phyloP scores from a whole-genome alignment of 2,329 filamentous ascomycete genomes.

The Trichoderma guizhouense region DNA sequence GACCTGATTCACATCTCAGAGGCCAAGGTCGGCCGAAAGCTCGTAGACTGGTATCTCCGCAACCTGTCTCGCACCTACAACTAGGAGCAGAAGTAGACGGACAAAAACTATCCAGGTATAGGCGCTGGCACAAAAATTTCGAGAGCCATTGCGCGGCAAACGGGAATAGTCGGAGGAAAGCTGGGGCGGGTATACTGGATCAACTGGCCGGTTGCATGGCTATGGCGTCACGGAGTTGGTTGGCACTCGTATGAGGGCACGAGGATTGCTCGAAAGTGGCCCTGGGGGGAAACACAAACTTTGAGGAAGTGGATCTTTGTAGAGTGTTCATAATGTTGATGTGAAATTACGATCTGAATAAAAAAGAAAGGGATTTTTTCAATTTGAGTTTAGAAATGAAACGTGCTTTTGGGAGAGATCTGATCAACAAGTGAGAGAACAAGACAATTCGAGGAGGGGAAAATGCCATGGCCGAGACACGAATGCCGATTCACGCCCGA shows the following conservation, averaged over 20 bases:
- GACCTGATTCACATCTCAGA: slow-evolving; percentile 98
- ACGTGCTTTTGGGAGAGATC: neutral
- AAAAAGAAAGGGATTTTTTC: slow-evolving; percentile 4
- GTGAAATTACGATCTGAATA: slow-evolving; percentile 16
- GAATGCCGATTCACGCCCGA: neutral
- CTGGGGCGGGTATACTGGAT: slow-evolving; percentile 31
- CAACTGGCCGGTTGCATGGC: slow-evolving; percentile 36
- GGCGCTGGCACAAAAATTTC: slow-evolving; percentile 1
- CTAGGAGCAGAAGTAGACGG: slow-evolving; percentile 25
- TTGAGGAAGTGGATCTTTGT: slow-evolving; percentile 15
- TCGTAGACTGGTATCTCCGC: slow-evolving; percentile 98
- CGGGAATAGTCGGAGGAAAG: slow-evolving; percentile 21
- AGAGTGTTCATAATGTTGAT: slow-evolving; percentile 17
- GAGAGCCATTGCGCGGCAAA: slow-evolving; percentile 7
- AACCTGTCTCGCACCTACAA: slow-evolving; percentile 94
- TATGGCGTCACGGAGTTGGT: slow-evolving; percentile 43
- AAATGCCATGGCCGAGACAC: neutral
- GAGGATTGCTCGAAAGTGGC: slow-evolving; percentile 11
- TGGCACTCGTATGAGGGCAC: slow-evolving; percentile 23
- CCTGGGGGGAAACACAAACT: slow-evolving; percentile 11
- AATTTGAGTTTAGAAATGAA: neutral
- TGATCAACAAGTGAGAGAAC: neutral
- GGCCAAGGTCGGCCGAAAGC: slow-evolving; percentile 93
- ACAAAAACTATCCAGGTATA: slow-evolving; percentile 24
- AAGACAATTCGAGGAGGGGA: neutral